A percentile compares a stretch with the other conserved stretches of the same genome.
phyloP scores from a whole-genome alignment of 2,329 filamentous ascomycete species.

The Arthroderma sp. region DNA sequence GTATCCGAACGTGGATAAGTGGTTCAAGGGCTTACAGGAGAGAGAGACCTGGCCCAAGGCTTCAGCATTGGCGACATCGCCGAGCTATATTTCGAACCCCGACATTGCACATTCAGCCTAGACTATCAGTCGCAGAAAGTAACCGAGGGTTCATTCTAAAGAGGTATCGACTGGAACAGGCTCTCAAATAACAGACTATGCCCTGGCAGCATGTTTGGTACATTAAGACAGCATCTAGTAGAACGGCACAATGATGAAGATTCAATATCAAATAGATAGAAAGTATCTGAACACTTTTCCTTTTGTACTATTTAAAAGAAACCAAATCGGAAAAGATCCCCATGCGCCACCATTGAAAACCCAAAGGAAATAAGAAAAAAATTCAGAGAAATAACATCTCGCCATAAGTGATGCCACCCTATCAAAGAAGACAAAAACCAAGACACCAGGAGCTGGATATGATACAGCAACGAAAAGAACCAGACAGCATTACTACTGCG shows the following conservation, averaged over 20 bases:
- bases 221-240: too few species aligned
- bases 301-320: neutral
- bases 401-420: conserved; percentile 7
- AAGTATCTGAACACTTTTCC: conserved; percentile 1
- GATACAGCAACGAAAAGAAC: conserved; percentile 26
- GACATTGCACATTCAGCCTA: too few species aligned
- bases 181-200: too few species aligned
- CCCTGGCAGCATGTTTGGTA: too few species aligned
- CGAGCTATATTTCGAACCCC: too few species aligned
- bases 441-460: conserved; percentile 19
- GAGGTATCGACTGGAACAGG: too few species aligned
- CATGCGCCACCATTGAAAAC: conserved; percentile 9
- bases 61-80: conserved; percentile 5
- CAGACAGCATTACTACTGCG: conserved; percentile 15
- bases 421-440: conserved; percentile 7
- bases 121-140: too few species aligned
- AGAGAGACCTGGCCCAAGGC: conserved; percentile 11
- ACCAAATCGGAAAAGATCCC: conserved; percentile 6
- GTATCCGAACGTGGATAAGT: conserved; percentile 10
- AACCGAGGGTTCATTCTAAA: too few species aligned
- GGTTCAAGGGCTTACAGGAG: conserved; percentile 6
- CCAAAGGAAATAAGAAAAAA: neutral
- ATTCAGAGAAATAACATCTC: conserved; percentile 8
- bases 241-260: too few species aligned
- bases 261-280: neutral